Base-by-base conservation (phyloP, 768 basidiomycete genomes). In the Russula compacta region DNA sequence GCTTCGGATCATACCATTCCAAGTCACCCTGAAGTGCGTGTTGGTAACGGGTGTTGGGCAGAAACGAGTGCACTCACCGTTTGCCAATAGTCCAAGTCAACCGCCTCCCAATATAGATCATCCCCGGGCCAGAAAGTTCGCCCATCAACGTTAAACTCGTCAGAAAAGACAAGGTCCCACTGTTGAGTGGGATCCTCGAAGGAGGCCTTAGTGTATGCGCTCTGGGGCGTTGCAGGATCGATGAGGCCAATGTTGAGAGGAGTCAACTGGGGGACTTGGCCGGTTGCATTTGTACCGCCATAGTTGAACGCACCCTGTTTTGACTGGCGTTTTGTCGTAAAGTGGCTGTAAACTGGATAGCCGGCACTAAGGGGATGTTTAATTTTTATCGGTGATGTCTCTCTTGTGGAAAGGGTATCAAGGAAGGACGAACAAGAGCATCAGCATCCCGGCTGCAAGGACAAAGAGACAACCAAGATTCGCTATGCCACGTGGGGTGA, bases 281-380 rank as follows among this genome's bases (percentile, higher is more conserved):
- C 88, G 0, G 83, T 81, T 3, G 82, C 77, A 63, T 92, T 92
- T 67, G 80, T 83, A 2, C 88, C 89, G 3, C 89, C 89, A 6
- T 90, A 72, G 66, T 88, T 87, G 73, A 85, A 91, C 9, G 79
- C 87, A 2, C 83, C 75, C 24, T 71, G 79, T 0, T 75, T 75
- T 47, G 77, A 65, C 49, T 59, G 78, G 43, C 67, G 72, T 56
- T 71, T 74, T n/a, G 69, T 70, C 19, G 75, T 61, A 53, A 83
- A 73, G 63, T 82, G 78, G 19, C 71, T 77, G 32, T 79, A 68
- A 24, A 85, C 67, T 6, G 84, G 84, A 63, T 76, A 83, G 10
- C 77, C 83, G 6, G 58, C 38, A 42, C 61, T 63, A 11, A 19
- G 59, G 12, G 46, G 15, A 17, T 2, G 15, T 8, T n/a, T 3